phyloP scores from a whole-genome alignment of 495 filamentous ascomycete genomes.

The Hypoxylon cercidicola region DNA sequence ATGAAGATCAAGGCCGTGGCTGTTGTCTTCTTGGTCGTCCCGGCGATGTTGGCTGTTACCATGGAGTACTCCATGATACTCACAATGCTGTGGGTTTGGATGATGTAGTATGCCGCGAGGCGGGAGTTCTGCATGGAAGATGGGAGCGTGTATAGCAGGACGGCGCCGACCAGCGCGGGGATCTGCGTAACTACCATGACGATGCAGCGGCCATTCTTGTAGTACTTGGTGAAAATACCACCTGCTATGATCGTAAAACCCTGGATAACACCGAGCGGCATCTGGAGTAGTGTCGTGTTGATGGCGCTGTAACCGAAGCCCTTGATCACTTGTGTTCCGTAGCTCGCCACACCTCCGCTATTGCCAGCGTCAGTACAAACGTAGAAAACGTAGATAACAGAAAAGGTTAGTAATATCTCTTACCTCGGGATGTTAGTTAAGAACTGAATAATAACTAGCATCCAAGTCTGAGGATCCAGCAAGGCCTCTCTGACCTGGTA shows the following conservation, averaged over 20 bases:
- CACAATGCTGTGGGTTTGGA: slow-evolving; percentile 13
- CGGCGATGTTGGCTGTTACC: slow-evolving; percentile 1
- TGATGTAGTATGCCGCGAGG: slow-evolving; percentile 15
- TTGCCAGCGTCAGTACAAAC: too few relatives aligned
- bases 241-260: slow-evolving; percentile 1
- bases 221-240: slow-evolving; percentile 3
- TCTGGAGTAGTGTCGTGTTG: slow-evolving; percentile 14
- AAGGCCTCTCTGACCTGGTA: slow-evolving; percentile 15
- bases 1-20: too few relatives aligned
- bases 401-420: too few relatives aligned
- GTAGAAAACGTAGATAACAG: too few relatives aligned
- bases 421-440: slow-evolving; percentile 8
- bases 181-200: slow-evolving; percentile 13
- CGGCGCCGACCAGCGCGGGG: slow-evolving; percentile 8
- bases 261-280: slow-evolving; percentile 10
- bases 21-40: too few relatives aligned
- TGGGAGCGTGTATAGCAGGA: slow-evolving; percentile 12
- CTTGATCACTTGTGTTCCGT: slow-evolving; percentile 16
- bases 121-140: neutral
- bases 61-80: slow-evolving; percentile 18
- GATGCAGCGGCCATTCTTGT: slow-evolving; percentile 15
- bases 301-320: slow-evolving; percentile 14
- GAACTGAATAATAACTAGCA: slow-evolving; percentile 12
- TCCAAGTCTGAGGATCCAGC: slow-evolving; percentile 18
- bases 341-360: slow-evolving; percentile 13